Conservation (phyloP, 2,329 filamentous ascomycete species). For the Aspergillus vadensis region DNA sequence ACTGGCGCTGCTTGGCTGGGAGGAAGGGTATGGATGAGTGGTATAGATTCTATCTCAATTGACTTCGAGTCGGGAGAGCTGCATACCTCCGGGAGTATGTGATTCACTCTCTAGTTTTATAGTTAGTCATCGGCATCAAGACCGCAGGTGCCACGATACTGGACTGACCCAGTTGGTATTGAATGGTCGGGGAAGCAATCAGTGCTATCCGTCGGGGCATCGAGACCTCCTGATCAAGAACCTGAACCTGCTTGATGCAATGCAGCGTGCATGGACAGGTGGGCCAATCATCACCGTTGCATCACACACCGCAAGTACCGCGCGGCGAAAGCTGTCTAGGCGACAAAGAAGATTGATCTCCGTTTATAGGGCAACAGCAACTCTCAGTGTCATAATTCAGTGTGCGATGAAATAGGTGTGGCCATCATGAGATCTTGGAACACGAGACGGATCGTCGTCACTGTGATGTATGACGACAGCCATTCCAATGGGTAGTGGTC, state of each 20-base stretch:
- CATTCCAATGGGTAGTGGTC: neutral
- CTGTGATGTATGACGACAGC: slow-evolving; percentile 7
- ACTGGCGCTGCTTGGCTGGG: neutral
- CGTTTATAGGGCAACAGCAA: neutral
- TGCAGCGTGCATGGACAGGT: slow-evolving; percentile 1
- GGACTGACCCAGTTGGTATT: neutral
- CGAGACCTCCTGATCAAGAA: neutral
- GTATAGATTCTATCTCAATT: too few relatives aligned
- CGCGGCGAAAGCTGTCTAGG: neutral
- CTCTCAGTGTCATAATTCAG: too few relatives aligned
- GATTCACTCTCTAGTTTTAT: neutral
- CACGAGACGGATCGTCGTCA: slow-evolving; percentile 1
- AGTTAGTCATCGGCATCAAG: neutral
- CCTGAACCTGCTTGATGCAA: neutral
- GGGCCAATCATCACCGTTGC: slow-evolving; percentile 11
- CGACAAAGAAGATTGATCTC: neutral
- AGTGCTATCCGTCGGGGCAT: neutral
- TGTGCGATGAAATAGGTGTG: neutral
- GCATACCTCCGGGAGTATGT: neutral
- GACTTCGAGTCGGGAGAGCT: neutral
- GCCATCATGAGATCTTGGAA: neutral
- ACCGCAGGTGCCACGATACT: neutral
- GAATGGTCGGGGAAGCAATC: neutral
- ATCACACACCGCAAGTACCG: slow-evolving; percentile 19
- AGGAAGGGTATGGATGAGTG: neutral